Evolutionary conservation across 2,329 filamentous ascomycete genomes (phyloP), one percentile per base, ranked within the genome.

Genomic region (Aspergillus candidus): DNA sequence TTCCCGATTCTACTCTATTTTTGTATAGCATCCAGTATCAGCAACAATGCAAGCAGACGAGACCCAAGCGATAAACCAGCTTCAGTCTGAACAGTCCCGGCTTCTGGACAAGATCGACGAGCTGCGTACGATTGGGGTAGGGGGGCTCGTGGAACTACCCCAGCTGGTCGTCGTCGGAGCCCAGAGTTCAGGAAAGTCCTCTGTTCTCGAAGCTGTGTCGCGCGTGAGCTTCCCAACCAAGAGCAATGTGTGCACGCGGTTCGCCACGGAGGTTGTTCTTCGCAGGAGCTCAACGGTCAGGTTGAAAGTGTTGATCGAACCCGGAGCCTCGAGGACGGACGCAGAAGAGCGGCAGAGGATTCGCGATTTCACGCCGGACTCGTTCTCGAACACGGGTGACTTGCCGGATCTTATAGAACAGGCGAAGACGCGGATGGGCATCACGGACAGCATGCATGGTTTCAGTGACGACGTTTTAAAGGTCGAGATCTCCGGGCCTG

Each of bases 101-200:
- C 57, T 83, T 0, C 67, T 83, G 17, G 72, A 80, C 37, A 67
- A 72, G 0, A 74, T 79, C 18, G 74, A 80, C 51, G 65, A 68
- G 0, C 62, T 83, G 0, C 72, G 75, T 4, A 66, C 68, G 3
- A 67, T 72, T 10, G 76, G 78, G 1, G 66, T 75, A 2, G 71
- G 63, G 7, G 70, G 59, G 2, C 68, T 75, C 11, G 65, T 77
- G 17, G 62, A 73, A 32, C 62, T 78, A 0, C 76, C 77, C 2
- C 74, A 78, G 51, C 68, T 80, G 32, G 72, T 82, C 4, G 78
- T 82, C 4, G 76, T 77, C 22, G 79, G 81, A 4, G 75, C 80
- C 42, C 77, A 80, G 44, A 80, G 75, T 0, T 74, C 75, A 1
- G 80, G 80, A 2, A 84, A 84, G 55, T 80, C 75, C n/a, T 83